Evolutionary conservation across 805 yeast genomes (phyloP), one percentile per base, ranked within the genome.

Genomic region (Candida tammaniensis): DNA sequence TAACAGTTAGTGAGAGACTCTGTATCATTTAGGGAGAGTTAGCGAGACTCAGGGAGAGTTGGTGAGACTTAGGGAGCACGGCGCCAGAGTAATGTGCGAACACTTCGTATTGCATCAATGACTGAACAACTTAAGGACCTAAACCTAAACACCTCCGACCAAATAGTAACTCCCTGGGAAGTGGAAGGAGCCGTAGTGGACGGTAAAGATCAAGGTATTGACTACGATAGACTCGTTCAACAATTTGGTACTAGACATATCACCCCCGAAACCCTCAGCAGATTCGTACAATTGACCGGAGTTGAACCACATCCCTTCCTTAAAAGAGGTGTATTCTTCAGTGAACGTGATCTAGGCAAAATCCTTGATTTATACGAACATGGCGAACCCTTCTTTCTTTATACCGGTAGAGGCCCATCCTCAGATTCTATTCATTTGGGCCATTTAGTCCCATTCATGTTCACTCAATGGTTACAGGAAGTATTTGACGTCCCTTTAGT

Each of bases 121-220:
- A 20, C 27, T 11, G 33, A 30, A 36, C 36, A 43, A 33, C 38
- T 43, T 7, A 13, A 36, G 12, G 32, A 41, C 2, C 27, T 43
- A 12, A 39, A 37, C 16, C 14, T 38, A n/a, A 37, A 42, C n/a
- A 23, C 41, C 3, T 29, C 51, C n/a, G 70, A 63, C 24, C 74
- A 68, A 48, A 52, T 49, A 31, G 52, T 68, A 36, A 93, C 98
- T 1, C 98, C 98, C 31, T 93, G 98, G 98, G 98, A 93, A 58
- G 98, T 93, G 19, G 96, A 86, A 61, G 98, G 98, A 39, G 98
- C 97, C 2, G 94, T 91, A 30, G 96, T 87, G 38, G 95, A 89
- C 51, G 98, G 98, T 35, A 70, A 82, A 49, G 77, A 84, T n/a
- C 89, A 84, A 58, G 88, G 79, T 17, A 89, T 93, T 48, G 96